Conservation (phyloP, 768 basidiomycete genomes). For the Harrya chromipes region DNA sequence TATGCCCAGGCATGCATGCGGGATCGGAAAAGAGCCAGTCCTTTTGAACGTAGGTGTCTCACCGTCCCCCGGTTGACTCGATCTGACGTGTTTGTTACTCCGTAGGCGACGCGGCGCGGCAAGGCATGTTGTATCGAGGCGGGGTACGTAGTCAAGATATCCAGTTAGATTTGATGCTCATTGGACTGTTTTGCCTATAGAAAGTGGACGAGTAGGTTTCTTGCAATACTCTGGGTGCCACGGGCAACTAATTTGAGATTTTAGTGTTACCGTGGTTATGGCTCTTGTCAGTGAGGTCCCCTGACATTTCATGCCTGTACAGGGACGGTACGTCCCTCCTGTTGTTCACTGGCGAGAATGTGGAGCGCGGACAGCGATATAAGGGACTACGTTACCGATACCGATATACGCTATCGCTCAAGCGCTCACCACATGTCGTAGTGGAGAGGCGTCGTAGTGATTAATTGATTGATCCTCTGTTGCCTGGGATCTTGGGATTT, state of each 20-base stretch:
- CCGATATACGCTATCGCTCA: background rate
- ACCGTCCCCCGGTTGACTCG: background rate
- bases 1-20: constrained; percentile 71
- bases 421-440: background rate
- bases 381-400: background rate
- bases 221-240: background rate
- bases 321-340: background rate
- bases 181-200: constrained; percentile 33
- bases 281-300: constrained; percentile 64
- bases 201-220: constrained; percentile 77
- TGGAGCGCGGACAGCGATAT: background rate
- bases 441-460: no score
- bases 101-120: constrained; percentile 59
- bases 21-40: constrained; percentile 60
- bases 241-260: constrained; percentile 9
- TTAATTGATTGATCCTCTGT: no score
- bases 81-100: constrained; percentile 4
- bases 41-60: constrained; percentile 62
- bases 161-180: constrained; percentile 7
- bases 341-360: background rate
- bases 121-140: constrained; percentile 64
- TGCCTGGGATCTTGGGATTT: background rate
- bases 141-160: constrained; percentile 54
- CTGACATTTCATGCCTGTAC: constrained; percentile 20
- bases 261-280: constrained; percentile 69